Conservation (phyloP, 2,329 filamentous ascomycete species). For the Epichloe glyceriae region DNA sequence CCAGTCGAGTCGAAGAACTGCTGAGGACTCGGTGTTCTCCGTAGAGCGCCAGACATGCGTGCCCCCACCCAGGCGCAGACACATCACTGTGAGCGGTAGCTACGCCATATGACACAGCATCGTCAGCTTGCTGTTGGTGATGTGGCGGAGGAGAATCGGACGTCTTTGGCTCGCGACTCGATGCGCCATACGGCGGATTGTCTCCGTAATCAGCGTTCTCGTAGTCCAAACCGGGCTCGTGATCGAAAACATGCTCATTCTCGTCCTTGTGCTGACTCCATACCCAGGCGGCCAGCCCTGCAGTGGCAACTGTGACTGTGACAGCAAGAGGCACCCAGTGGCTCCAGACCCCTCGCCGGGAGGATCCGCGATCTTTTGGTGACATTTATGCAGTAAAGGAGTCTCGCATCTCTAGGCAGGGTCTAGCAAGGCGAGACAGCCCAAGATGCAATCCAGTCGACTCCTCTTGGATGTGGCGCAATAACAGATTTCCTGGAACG, state of each 20-base stretch:
- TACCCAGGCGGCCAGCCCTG: slow-evolving; percentile 79
- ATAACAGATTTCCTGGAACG: not conserved
- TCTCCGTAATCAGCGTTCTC: slow-evolving; percentile 38
- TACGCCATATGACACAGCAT: slow-evolving; percentile 31
- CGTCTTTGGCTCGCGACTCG: slow-evolving; percentile 19
- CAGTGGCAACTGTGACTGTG: slow-evolving; percentile 77
- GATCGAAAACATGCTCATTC: slow-evolving; percentile 51
- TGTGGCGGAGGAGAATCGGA: slow-evolving; percentile 25
- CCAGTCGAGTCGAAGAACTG: slow-evolving; percentile 77
- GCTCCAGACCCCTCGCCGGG: slow-evolving; percentile 52
- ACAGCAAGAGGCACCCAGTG: slow-evolving; percentile 85
- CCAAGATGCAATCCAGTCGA: not conserved
- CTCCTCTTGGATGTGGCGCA: not conserved
- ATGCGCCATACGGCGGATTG: slow-evolving; percentile 36
- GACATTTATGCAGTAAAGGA: slow-evolving; percentile 35
- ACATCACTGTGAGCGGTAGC: slow-evolving; percentile 16
- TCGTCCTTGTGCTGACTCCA: slow-evolving; percentile 79
- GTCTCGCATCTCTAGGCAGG: slow-evolving; percentile 21
- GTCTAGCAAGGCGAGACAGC: slow-evolving; percentile 7
- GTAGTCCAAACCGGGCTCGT: slow-evolving; percentile 36
- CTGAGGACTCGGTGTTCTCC: slow-evolving; percentile 74
- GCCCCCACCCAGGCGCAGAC: slow-evolving; percentile 46
- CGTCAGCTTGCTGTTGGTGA: slow-evolving; percentile 6
- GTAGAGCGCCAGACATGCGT: slow-evolving; percentile 68
- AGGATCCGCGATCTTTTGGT: slow-evolving; percentile 40